A percentile compares a stretch with the other conserved stretches of the same genome.
phyloP scores from a whole-genome alignment of 305 asterid genomes.

The Fraxinus sp. region DNA sequence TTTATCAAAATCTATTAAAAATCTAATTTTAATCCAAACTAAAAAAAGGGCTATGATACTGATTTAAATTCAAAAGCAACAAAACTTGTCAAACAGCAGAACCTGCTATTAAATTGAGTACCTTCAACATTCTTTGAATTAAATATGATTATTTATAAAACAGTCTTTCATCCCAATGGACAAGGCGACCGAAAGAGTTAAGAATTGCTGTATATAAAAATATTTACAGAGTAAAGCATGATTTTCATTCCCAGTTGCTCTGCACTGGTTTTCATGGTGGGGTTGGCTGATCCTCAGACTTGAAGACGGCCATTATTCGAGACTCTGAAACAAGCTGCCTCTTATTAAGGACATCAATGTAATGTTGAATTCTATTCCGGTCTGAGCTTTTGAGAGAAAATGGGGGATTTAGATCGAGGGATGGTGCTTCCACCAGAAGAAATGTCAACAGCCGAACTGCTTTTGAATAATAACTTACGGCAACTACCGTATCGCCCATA shows the following conservation, averaged over 20 bases:
- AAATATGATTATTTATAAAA: background rate
- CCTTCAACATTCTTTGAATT: background rate
- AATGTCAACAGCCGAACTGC: conserved; percentile 61
- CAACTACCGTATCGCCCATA: conserved; percentile 61
- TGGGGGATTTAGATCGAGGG: conserved; percentile 79
- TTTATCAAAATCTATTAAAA: background rate
- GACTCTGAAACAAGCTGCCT: conserved; percentile 59
- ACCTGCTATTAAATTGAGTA: background rate
- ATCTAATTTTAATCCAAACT: background rate
- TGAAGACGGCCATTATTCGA: conserved; percentile 56
- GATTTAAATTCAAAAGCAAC: background rate
- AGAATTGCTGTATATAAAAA: background rate
- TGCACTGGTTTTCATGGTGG: conserved; percentile 12
- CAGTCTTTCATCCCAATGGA: background rate
- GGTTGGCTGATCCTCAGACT: conserved; percentile 44
- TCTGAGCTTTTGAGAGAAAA: conserved; percentile 75
- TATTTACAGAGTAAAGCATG: background rate
- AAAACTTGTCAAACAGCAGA: background rate
- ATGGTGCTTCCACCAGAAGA: conserved; percentile 76
- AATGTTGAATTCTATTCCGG: conserved; percentile 63
- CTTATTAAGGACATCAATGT: conserved; percentile 59
- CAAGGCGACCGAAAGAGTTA: background rate
- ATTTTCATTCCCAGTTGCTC: background rate
- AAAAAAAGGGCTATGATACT: background rate
- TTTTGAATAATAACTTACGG: conserved; percentile 57